Evolutionary conservation across 2,329 filamentous ascomycete species (phyloP), one percentile per base, ranked within the genome.

Genomic region (Daldinia eschscholtzii): DNA sequence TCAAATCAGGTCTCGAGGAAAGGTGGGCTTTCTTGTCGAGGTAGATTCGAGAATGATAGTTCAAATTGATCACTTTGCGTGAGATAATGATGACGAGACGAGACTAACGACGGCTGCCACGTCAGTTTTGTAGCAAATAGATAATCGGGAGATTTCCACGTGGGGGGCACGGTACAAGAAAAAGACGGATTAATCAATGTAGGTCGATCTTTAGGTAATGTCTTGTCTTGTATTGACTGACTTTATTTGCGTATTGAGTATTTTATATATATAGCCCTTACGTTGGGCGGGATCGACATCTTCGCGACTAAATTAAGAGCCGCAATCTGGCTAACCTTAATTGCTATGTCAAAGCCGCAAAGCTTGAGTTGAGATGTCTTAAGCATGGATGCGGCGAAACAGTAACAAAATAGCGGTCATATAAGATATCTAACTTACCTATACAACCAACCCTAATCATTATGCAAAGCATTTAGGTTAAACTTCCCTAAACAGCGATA

Each of bases 81-180:
- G 52, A 65, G 56, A 59, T 48, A 65, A 44, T 61, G 44, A 68
- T 66, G 65, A 68, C 65, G 65, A 61, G 60, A 50, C 57, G 60
- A 61, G 52, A 44, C 52, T 48, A 57, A 18, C 26, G n/a, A 52
- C 26, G 28, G 9, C 15, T 33, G 41, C 59, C 66, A 65, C 61
- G 61, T 71, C 56, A 50, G 6, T 35, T 65, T 61, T 59, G 64
- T 64, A 73, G 72, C 72, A 75, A 75, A 74, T 74, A 74, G 72
- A 71, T 68, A 63, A 56, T 62, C 72, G 60, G 56, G 57, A 65
- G 56, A 5, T 58, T 70, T 66, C 73, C 74, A 74, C 74, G 74
- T 75, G 73, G 70, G 73, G 69, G 61, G 35, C 5, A 61, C 52
- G 56, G 66, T 50, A 41, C 35, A 65, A 64, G 57, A 35, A 42